Percentiles rank a stretch among this genome's conserved stretches.
Evolutionary conservation across 1,139 yeast genomes (phyloP).

Genomic region (Protomyces lactucae-debilis): DNA sequence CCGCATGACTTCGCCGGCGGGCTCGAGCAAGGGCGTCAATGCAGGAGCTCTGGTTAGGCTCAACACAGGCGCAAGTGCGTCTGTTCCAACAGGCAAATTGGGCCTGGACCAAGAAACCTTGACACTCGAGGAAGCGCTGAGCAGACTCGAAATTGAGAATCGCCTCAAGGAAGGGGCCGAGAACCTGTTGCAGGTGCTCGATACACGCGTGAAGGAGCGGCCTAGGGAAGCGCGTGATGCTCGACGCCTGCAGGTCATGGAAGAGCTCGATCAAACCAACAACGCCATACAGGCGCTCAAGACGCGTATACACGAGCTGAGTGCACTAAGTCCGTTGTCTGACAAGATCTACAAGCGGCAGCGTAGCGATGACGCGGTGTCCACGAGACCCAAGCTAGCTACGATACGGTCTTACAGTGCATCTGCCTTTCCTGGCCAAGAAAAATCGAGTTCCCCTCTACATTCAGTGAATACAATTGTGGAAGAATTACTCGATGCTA

Average conservation of each 20-base stretch:
- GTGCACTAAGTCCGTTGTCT: neutral
- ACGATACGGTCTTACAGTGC: slow-evolving; percentile 14
- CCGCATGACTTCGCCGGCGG: neutral
- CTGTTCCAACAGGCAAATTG: neutral
- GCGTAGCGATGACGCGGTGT: slow-evolving; percentile 10
- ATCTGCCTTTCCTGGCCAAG: neutral
- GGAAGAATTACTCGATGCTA: neutral
- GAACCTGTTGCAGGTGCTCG: slow-evolving; percentile 40
- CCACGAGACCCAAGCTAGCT: slow-evolving; percentile 8
- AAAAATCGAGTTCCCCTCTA: neutral
- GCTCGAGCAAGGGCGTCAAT: neutral
- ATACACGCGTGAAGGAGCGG: slow-evolving; percentile 31
- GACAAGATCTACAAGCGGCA: slow-evolving; percentile 4
- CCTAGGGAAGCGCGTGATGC: slow-evolving; percentile 36
- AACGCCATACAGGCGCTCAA: slow-evolving; percentile 39
- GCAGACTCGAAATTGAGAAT: slow-evolving; percentile 41
- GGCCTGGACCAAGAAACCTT: slow-evolving; percentile 1
- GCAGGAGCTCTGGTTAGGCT: neutral
- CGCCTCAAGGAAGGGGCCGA: slow-evolving; percentile 45
- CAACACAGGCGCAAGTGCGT: neutral
- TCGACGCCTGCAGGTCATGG: slow-evolving; percentile 37
- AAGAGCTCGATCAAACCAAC: slow-evolving; percentile 42
- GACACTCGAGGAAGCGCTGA: slow-evolving; percentile 5
- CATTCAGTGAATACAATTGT: neutral
- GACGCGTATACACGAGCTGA: slow-evolving; percentile 37